Percentiles rank a stretch among this genome's conserved stretches.
phyloP scores from a whole-genome alignment of 2,329 filamentous ascomycete genomes.

The Stagonosporopsis chrysanthemi region DNA sequence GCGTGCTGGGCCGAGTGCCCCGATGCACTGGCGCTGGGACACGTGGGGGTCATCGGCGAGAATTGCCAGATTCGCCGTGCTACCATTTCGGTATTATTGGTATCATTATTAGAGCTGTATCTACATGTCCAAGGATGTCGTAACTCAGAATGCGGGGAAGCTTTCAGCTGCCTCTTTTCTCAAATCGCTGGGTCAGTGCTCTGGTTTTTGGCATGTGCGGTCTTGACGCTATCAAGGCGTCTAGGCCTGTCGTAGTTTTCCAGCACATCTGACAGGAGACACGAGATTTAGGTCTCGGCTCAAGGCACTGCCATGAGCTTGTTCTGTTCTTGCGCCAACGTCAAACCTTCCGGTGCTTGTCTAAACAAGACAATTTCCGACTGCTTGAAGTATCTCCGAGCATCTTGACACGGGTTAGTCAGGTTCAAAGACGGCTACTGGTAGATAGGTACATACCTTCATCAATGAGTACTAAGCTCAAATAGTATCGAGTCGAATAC shows the following conservation, averaged over 20 bases:
- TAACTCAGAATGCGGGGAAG: slow-evolving; percentile 10
- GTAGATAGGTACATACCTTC: slow-evolving; percentile 67
- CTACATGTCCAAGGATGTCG: slow-evolving; percentile 11
- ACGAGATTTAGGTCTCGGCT: slow-evolving; percentile 5
- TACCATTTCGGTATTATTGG: slow-evolving; percentile 19
- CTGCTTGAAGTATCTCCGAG: slow-evolving; percentile 97
- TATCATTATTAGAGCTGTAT: slow-evolving; percentile 20
- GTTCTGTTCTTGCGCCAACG: slow-evolving; percentile 58
- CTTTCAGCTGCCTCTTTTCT: slow-evolving; percentile 1
- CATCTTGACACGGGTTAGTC: slow-evolving; percentile 67
- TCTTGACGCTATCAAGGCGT: not conserved
- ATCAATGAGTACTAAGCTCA: slow-evolving; percentile 93
- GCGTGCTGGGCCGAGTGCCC: slow-evolving; percentile 20
- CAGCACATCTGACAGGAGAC: not conserved
- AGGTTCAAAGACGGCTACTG: not conserved
- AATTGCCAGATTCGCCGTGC: slow-evolving; percentile 17
- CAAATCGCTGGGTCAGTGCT: not conserved
- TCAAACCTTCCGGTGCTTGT: slow-evolving; percentile 66
- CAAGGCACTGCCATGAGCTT: slow-evolving; percentile 50
- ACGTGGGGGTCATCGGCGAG: slow-evolving; percentile 12
- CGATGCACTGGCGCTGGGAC: slow-evolving; percentile 9
- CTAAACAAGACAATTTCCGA: slow-evolving; percentile 97
- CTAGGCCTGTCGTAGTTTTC: not conserved
- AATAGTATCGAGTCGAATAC: slow-evolving; percentile 97
- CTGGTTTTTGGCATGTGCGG: not conserved